Evolutionary conservation across 2,329 filamentous ascomycete genomes (phyloP), one percentile per base, ranked within the genome.

Genomic region (Aureobasidium sp.): DNA sequence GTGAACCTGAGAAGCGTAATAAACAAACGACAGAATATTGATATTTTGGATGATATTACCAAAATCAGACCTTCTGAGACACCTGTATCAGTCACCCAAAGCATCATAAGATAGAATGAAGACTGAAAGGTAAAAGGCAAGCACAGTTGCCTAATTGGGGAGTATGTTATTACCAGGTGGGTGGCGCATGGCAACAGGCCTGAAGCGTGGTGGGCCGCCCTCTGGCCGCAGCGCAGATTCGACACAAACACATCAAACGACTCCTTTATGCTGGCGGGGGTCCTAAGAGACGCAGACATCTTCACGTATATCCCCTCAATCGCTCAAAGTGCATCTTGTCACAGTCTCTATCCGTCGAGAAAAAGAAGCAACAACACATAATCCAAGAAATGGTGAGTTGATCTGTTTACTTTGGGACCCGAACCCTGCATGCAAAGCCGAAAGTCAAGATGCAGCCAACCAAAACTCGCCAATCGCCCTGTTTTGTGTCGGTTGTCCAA

Each of bases 241-340:
- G 27, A 49, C 27, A 42, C 57, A 59, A 59, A 59, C 57, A 59
- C 57, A 50, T 49, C 57, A 59, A 59, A 59, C 57, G 55, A 49
- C 57, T 59, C 57, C 57, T 59, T 49, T 59, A 41, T 42, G 5
- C 45, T 59, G 45, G 25, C 7, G 41, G 44, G 53, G 21, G 11
- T 10, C 10, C 32, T 16, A 13, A n/a, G 15, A 42, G 54, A 45
- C 42, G 54, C 54, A 59, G 54, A 59, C 42, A 39, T 11, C 44
- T 34, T 47, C 54, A 59, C 54, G 30, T 30, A 44, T 47, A 39
- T 48, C 54, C 21, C 39, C 54, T 47, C 54, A 30, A 13, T 59
- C 42, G 10, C 32, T 30, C 2, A 47, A 36, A 39, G 11, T 6
- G 16, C 16, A 48, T 15, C 29, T 16, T 42, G 21, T 21, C 21